Base-by-base conservation (phyloP, 257 asterid genomes). In the Nicotiana undulata region DNA sequence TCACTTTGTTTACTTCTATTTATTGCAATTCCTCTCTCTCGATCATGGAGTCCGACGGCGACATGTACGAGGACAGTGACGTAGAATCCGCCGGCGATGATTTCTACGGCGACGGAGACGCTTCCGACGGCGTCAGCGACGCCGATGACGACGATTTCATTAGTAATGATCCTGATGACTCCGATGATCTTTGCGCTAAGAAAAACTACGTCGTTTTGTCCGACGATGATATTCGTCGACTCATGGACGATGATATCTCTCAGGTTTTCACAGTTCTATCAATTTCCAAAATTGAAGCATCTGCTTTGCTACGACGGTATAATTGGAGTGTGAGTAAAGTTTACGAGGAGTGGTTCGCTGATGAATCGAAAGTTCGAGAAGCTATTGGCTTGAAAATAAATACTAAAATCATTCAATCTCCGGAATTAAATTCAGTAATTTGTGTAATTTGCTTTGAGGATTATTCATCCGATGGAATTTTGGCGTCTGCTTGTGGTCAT, bases 311-410 rank as follows among this genome's bases (percentile, higher is more conserved):
- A 52, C 55, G 83, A 22, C 63, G 82, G 34, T 82, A 52, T 40
- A 80, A 79, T 11, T 86, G 96, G 96, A 76, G 65, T 34, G 85
- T 80, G 8, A 56, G 34, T 79, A 32, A 63, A 37, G 83, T 86
- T 5, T 80, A 83, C 80, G 92, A 91, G 6, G 85, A 79, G 8
- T 90, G 92, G 94, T 86, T 89, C 13, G 65, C 88, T 17, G 87
- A 82, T 37, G 90, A 83, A 65, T 83, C 67, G 11, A 77, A 34
- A n/a, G 72, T 79, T 31, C 82, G 84, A 17, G 24, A 49, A 56
- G 51, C 86, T 20, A 81, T 80, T 22, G 90, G 89, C 9, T 37
- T 80, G 55, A 34, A 55, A 24, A 55, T 13, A 46, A 44, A 56
- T 32, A 5, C 32, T 16, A 6, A 67, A 37, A 9, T 4, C 26